Evolutionary conservation across 2,329 filamentous ascomycete genomes (phyloP).

Genomic region (Neonectria hederae): DNA sequence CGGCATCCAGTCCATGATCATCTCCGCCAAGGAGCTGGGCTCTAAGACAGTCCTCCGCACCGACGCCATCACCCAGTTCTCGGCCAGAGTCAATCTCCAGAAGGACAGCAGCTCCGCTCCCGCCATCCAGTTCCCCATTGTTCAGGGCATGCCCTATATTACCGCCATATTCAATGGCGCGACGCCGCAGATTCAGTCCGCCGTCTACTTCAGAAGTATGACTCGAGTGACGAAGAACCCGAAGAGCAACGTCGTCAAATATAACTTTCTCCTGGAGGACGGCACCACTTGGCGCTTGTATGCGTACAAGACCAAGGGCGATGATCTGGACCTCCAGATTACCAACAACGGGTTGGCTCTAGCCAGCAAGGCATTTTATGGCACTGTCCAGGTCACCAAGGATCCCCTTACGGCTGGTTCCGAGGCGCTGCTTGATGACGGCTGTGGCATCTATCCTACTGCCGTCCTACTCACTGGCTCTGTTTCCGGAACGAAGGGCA

Average conservation of each 20-base stretch:
- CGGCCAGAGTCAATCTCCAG: slow-evolving; percentile 73
- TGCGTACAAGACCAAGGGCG: slow-evolving; percentile 67
- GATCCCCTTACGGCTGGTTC: slow-evolving; percentile 65
- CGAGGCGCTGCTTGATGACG: slow-evolving; percentile 77
- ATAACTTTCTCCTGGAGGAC: slow-evolving; percentile 76
- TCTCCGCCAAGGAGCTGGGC: slow-evolving; percentile 81
- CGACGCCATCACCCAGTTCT: slow-evolving; percentile 66
- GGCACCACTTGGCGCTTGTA: slow-evolving; percentile 84
- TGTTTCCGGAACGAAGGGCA: slow-evolving; percentile 66
- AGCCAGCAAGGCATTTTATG: slow-evolving; percentile 75
- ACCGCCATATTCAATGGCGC: slow-evolving; percentile 79
- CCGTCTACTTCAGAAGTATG: slow-evolving; percentile 77
- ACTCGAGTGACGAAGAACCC: slow-evolving; percentile 64
- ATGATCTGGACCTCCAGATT: slow-evolving; percentile 73
- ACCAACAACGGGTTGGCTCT: slow-evolving; percentile 72
- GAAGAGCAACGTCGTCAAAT: slow-evolving; percentile 77
- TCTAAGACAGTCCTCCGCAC: slow-evolving; percentile 64
- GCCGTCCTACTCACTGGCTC: slow-evolving; percentile 72
- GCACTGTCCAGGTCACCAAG: slow-evolving; percentile 85
- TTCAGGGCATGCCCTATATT: slow-evolving; percentile 90
- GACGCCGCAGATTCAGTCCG: slow-evolving; percentile 77
- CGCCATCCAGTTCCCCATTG: slow-evolving; percentile 78
- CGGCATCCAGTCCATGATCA: slow-evolving; percentile 80
- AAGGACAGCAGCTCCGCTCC: slow-evolving; percentile 62
- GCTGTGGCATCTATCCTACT: slow-evolving; percentile 78